Percentiles rank a stretch among this genome's conserved stretches.
Evolutionary conservation across 495 filamentous ascomycete genomes (phyloP).

Genomic region (Tetracladium setigerum): DNA sequence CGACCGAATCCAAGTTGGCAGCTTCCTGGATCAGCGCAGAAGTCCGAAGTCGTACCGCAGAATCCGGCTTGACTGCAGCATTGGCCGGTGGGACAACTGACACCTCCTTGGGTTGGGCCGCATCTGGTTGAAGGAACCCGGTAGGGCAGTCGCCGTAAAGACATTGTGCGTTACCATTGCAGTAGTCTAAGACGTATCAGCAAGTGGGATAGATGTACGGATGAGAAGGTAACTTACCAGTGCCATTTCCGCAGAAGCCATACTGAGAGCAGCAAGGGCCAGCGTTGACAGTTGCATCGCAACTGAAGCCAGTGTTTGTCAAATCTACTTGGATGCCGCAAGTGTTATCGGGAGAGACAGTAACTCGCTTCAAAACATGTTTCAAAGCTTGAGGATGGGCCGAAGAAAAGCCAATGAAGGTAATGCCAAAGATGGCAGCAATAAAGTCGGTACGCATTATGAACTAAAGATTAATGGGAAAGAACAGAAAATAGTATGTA

Average conservation of each 20-base stretch:
- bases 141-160: constrained; percentile 29
- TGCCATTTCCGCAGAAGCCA: constrained; percentile 15
- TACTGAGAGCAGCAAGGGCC: constrained; percentile 15
- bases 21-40: constrained; percentile 16
- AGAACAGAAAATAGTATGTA: not conserved
- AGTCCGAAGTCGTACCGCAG: constrained; percentile 16
- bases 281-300: constrained; percentile 9
- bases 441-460: constrained; percentile 1
- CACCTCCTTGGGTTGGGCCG: constrained; percentile 8
- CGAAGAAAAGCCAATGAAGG: constrained; percentile 4
- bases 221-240: constrained; percentile 2
- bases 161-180: constrained; percentile 42
- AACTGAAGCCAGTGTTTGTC: constrained; percentile 7
- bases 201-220: not conserved
- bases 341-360: constrained; percentile 12
- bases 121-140: constrained; percentile 2
- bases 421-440: not conserved
- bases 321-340: constrained; percentile 5
- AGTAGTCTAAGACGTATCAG: constrained; percentile 27
- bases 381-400: constrained; percentile 4
- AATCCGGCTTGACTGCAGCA: constrained; percentile 16
- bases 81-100: constrained; percentile 4
- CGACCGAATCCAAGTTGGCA: constrained; percentile 13
- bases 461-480: not conserved
- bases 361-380: constrained; percentile 4